A percentile compares a stretch with the other conserved stretches of the same genome.
phyloP scores from a whole-genome alignment of 1,284 basidiomycete genomes.

The Fomitopsis betulina region DNA sequence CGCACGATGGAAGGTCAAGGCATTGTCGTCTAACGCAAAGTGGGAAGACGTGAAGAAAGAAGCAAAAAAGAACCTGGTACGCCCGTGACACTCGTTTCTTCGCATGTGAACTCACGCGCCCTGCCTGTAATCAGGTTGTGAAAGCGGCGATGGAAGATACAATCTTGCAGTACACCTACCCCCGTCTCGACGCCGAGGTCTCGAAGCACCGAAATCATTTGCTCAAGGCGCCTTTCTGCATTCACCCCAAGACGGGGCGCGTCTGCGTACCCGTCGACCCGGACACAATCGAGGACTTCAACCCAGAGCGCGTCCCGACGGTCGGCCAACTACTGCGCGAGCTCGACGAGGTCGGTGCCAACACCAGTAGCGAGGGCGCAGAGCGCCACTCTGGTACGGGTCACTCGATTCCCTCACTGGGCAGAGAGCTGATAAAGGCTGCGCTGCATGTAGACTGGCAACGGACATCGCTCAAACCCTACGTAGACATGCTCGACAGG shows the following conservation, averaged over 20 bases:
- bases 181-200: slow-evolving; percentile 94
- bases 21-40: slow-evolving; percentile 37
- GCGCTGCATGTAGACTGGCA: slow-evolving; percentile 49
- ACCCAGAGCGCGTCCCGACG: slow-evolving; percentile 85
- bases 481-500: slow-evolving; percentile 86
- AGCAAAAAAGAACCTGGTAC: slow-evolving; percentile 26
- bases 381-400: slow-evolving; percentile 48
- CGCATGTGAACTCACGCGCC: slow-evolving; percentile 24
- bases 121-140: slow-evolving; percentile 28
- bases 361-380: slow-evolving; percentile 21
- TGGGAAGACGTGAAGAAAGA: slow-evolving; percentile 67
- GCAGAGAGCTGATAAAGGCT: neutral
- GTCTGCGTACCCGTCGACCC: slow-evolving; percentile 95
- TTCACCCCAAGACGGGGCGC: slow-evolving; percentile 94
- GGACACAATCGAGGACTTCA: slow-evolving; percentile 72
- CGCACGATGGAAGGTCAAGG: slow-evolving; percentile 57
- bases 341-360: slow-evolving; percentile 47
- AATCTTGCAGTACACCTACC: slow-evolving; percentile 93
- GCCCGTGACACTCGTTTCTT: slow-evolving; percentile 14
- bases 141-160: slow-evolving; percentile 74
- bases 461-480: slow-evolving; percentile 78
- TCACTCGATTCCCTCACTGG: neutral
- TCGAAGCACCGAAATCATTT: slow-evolving; percentile 97
- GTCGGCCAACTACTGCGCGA: slow-evolving; percentile 81
- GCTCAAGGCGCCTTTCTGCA: slow-evolving; percentile 95